Percentiles rank a stretch among this genome's conserved stretches.
Evolutionary conservation across 352 stramenopile genomes (phyloP).

Genomic region (Phytophthora litchii): DNA sequence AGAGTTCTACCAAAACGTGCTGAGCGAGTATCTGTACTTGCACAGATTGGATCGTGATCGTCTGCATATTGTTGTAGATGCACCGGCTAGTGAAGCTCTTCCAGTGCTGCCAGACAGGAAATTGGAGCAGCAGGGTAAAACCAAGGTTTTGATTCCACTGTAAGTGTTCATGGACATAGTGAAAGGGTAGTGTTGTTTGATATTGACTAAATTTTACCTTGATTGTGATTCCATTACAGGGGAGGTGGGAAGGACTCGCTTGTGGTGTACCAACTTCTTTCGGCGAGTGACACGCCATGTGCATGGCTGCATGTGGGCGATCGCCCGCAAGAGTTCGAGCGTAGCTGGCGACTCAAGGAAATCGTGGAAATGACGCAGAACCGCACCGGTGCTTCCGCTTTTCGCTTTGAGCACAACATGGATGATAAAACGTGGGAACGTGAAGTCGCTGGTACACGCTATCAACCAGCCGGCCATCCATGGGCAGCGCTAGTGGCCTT

Average conservation of each 20-base stretch:
- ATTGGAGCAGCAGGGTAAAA: conserved; percentile 21
- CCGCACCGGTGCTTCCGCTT: conserved; percentile 17
- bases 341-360: conserved; percentile 39
- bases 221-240: conserved; percentile 15
- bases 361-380: conserved; percentile 38
- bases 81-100: conserved; percentile 13
- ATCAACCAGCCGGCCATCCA: conserved; percentile 38
- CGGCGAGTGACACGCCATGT: conserved; percentile 28
- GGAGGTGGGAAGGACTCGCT: conserved; percentile 48
- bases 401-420: conserved; percentile 46
- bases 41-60: conserved; percentile 41
- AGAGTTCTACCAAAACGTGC: conserved; percentile 48
- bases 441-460: conserved; percentile 32
- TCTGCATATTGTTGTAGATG: conserved; percentile 34
- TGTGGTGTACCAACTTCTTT: conserved; percentile 41
- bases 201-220: background rate
- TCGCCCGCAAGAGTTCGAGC: conserved; percentile 39
- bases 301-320: conserved; percentile 45
- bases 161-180: too few species aligned
- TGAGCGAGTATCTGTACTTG: conserved; percentile 47
- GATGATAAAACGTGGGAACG: conserved; percentile 35
- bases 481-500: conserved; percentile 49
- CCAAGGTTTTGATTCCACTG: conserved; percentile 39
- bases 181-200: background rate
- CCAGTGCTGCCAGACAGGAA: conserved; percentile 29